Percentiles rank a stretch among this genome's conserved stretches.
phyloP scores from a whole-genome alignment of 192 early-diverging fungal species.

The Geosiphon pyriformis region DNA sequence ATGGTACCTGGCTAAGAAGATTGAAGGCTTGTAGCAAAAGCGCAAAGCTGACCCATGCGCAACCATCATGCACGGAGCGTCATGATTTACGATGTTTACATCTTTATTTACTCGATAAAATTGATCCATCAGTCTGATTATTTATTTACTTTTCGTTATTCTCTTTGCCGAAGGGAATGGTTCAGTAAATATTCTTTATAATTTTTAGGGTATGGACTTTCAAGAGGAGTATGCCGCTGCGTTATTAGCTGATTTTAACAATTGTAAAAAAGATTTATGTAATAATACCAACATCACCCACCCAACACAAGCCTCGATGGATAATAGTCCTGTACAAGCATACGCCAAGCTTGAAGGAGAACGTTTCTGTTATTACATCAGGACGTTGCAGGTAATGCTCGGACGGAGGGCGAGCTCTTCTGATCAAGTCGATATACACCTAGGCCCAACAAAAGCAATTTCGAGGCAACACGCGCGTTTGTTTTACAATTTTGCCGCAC shows the following conservation, averaged over 20 bases:
- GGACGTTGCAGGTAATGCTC: slow-evolving; percentile 69
- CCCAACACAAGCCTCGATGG: slow-evolving; percentile 21
- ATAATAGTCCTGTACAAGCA: slow-evolving; percentile 65
- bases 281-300: slow-evolving; percentile 5
- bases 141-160: neutral
- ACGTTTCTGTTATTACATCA: slow-evolving; percentile 79
- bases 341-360: slow-evolving; percentile 88
- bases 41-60: neutral
- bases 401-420: slow-evolving; percentile 62
- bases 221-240: no score
- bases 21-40: neutral
- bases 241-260: no score
- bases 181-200: no score
- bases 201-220: no score
- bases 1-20: no score
- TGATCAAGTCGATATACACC: slow-evolving; percentile 78
- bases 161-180: neutral
- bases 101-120: neutral
- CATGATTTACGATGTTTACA: neutral
- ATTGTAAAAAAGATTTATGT: no score
- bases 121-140: neutral
- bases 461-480: slow-evolving; percentile 83
- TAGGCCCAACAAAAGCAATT: slow-evolving; percentile 79
- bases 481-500: slow-evolving; percentile 75
- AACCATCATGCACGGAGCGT: neutral